Conservation (phyloP, 2,329 filamentous ascomycete species). For the Capronia epimyces region DNA sequence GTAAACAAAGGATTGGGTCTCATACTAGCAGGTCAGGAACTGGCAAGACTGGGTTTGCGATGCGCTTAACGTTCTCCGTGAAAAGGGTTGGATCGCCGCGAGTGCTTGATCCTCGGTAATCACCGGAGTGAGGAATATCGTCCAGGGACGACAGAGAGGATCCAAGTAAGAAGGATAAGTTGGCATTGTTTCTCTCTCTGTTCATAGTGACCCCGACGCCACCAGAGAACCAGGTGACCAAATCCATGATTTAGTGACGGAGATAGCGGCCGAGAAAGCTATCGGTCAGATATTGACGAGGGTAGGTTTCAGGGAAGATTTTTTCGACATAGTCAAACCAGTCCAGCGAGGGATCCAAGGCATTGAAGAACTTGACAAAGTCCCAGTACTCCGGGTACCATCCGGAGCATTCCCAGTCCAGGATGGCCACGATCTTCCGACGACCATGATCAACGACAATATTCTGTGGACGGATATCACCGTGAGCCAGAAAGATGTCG, state of each 20-base stretch:
- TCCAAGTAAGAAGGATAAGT: not conserved
- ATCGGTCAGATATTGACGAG: not conserved
- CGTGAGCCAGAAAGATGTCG: slow-evolving; percentile 26
- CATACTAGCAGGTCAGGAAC: too few species aligned
- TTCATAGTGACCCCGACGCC: not conserved
- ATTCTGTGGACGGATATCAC: slow-evolving; percentile 27
- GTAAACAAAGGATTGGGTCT: too few species aligned
- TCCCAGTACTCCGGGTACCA: slow-evolving; percentile 31
- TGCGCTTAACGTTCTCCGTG: not conserved
- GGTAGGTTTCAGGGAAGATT: not conserved
- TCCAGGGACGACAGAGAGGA: not conserved
- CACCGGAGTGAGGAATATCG: not conserved
- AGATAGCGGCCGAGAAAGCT: not conserved
- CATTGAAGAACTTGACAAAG: slow-evolving; percentile 22
- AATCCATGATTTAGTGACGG: not conserved
- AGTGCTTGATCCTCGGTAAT: not conserved
- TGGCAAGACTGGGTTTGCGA: not conserved
- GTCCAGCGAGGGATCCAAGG: not conserved
- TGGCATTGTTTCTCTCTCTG: too few species aligned
- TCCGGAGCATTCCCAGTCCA: slow-evolving; percentile 30
- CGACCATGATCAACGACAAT: slow-evolving; percentile 25
- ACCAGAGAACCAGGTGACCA: not conserved
- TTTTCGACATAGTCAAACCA: not conserved
- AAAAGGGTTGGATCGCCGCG: not conserved
- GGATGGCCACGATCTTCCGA: slow-evolving; percentile 25